phyloP scores from a whole-genome alignment of 177 flowering plant species.

The Vitis hybrid region DNA sequence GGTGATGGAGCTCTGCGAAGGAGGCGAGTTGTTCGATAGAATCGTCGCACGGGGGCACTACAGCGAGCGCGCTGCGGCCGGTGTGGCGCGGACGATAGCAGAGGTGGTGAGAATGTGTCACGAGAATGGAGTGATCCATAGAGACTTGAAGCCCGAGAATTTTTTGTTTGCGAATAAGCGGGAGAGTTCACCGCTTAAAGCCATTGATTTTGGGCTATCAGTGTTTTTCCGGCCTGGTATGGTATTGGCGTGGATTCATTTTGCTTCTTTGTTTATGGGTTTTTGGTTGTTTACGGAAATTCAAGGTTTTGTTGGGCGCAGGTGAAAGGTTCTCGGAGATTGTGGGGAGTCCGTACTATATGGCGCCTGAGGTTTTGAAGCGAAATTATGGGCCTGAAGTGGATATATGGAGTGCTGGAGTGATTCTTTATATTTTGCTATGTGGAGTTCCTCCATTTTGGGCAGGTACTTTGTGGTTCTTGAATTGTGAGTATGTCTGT shows the following conservation, averaged over 20 bases:
- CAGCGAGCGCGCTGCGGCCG: conserved; percentile 83
- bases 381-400: conserved; percentile 88
- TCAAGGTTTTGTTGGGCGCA: conserved; percentile 16
- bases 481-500: neutral
- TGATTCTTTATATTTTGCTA: conserved; percentile 79
- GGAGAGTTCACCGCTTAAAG: conserved; percentile 79
- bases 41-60: conserved; percentile 93
- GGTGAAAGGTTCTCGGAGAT: conserved; percentile 92
- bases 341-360: conserved; percentile 96
- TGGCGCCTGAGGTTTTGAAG: conserved; percentile 97
- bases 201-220: conserved; percentile 90
- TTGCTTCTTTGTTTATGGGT: neutral
- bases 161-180: conserved; percentile 85
- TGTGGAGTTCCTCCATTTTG: conserved; percentile 97
- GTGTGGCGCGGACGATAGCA: conserved; percentile 68
- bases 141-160: conserved; percentile 94
- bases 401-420: conserved; percentile 96
- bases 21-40: conserved; percentile 89
- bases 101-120: conserved; percentile 97
- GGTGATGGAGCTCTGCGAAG: conserved; percentile 94
- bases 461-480: conserved; percentile 64
- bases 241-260: neutral
- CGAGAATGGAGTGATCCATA: conserved; percentile 80
- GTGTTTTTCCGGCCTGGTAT: conserved; percentile 67
- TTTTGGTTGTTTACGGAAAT: conserved; percentile 1